Evolutionary conservation across 768 basidiomycete genomes (phyloP).

Genomic region (Tricholoma matsutake): DNA sequence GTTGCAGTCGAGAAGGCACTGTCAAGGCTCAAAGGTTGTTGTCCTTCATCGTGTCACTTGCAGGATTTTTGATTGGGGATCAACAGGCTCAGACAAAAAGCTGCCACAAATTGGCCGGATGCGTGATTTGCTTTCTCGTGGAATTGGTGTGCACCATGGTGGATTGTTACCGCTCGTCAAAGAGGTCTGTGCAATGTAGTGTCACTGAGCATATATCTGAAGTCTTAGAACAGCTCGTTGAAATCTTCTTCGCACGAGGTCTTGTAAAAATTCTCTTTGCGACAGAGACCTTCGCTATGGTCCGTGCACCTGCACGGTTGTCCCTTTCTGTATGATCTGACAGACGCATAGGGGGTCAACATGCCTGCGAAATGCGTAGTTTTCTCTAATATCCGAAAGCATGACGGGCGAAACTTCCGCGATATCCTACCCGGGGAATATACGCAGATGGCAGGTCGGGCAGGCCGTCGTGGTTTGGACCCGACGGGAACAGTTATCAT

Average conservation of each 20-base stretch:
- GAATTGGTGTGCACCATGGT: slow-evolving; percentile 97
- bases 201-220: slow-evolving; percentile 5
- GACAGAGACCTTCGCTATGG: slow-evolving; percentile 99
- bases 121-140: slow-evolving; percentile 84
- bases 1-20: slow-evolving; percentile 91
- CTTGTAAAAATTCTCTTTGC: slow-evolving; percentile 96
- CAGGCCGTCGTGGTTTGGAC: slow-evolving; percentile 93
- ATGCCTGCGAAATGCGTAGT: slow-evolving; percentile 99
- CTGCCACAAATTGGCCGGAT: slow-evolving; percentile 92
- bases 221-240: slow-evolving; percentile 68
- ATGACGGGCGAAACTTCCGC: slow-evolving; percentile 91
- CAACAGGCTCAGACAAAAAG: slow-evolving; percentile 81
- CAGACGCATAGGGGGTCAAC: slow-evolving; percentile 78
- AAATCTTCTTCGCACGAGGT: slow-evolving; percentile 93
- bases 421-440: slow-evolving; percentile 91
- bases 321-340: slow-evolving; percentile 1
- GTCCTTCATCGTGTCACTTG: slow-evolving; percentile 2
- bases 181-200: slow-evolving; percentile 54
- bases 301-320: slow-evolving; percentile 29
- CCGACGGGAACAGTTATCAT: slow-evolving; percentile 95
- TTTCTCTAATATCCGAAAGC: slow-evolving; percentile 92
- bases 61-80: slow-evolving; percentile 6
- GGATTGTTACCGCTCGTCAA: slow-evolving; percentile 96
- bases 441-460: slow-evolving; percentile 99
- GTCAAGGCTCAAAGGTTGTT: slow-evolving; percentile 80